Percentiles rank a stretch among this genome's conserved stretches.
Evolutionary conservation across 192 early-diverging fungal species (phyloP).

Genomic region (Oehlia diaphana): DNA sequence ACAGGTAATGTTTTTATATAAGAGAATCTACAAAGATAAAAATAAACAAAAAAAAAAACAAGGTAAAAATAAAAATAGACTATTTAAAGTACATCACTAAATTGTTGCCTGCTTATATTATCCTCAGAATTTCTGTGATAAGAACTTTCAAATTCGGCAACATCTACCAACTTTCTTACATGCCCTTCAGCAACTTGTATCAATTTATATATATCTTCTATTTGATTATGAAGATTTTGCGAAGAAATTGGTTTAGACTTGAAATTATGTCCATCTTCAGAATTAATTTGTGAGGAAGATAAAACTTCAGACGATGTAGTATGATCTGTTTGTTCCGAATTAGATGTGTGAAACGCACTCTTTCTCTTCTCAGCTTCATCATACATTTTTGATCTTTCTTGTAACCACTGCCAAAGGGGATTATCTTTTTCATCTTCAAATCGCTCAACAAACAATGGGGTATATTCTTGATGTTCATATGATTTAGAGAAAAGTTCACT

Average conservation of each 20-base stretch:
- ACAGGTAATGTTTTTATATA: too few relatives aligned
- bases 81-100: background rate
- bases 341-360: background rate
- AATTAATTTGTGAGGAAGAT: too few relatives aligned
- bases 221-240: constrained; percentile 2
- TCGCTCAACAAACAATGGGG: constrained; percentile 9
- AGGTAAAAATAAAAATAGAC: too few relatives aligned
- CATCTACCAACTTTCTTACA: constrained; percentile 9
- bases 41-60: too few relatives aligned
- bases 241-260: background rate
- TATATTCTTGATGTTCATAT: background rate
- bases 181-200: constrained; percentile 19
- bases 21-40: too few relatives aligned
- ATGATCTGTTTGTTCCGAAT: background rate
- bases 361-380: background rate
- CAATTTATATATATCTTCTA: constrained; percentile 20
- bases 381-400: constrained; percentile 17
- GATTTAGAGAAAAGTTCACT: constrained; percentile 12
- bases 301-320: too few relatives aligned
- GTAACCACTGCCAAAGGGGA: constrained; percentile 13
- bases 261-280: background rate
- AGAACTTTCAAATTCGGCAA: constrained; percentile 13
- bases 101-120: background rate
- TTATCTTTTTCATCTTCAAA: constrained; percentile 11
- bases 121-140: background rate